Evolutionary conservation across 306 rosid species (phyloP).

Genomic region (Castanospermum australe): DNA sequence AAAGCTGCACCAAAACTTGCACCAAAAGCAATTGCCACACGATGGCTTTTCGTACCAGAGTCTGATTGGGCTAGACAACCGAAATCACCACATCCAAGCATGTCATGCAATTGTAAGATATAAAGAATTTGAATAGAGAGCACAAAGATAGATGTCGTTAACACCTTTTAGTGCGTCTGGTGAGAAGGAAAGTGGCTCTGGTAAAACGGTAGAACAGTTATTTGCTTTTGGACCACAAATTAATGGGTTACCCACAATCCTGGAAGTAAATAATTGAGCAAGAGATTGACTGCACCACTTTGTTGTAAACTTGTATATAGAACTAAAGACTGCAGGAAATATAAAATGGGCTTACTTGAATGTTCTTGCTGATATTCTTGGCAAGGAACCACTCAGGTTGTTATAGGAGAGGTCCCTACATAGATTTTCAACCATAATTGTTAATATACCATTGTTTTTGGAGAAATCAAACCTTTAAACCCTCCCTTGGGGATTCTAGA

Average conservation of each 20-base stretch:
- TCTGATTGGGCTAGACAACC: conserved; percentile 58
- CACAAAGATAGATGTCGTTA: not conserved
- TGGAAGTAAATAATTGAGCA: conserved; percentile 29
- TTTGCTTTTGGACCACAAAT: conserved; percentile 78
- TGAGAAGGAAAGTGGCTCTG: conserved; percentile 91
- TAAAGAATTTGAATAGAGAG: not conserved
- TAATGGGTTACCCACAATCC: conserved; percentile 89
- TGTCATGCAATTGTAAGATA: conserved; percentile 16
- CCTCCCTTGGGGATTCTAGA: not conserved
- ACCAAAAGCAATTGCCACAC: conserved; percentile 73
- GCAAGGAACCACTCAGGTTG: conserved; percentile 88
- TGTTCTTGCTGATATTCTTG: conserved; percentile 87
- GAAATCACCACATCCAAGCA: conserved; percentile 30
- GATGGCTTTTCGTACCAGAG: conserved; percentile 56
- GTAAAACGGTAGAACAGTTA: conserved; percentile 78
- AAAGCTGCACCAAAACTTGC: conserved; percentile 85
- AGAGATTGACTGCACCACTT: not conserved
- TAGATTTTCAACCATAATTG: conserved; percentile 20
- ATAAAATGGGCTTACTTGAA: conserved; percentile 66
- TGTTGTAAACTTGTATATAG: conserved; percentile 1
- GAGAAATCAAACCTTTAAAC: conserved; percentile 13
- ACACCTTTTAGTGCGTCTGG: conserved; percentile 73
- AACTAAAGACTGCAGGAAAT: not conserved
- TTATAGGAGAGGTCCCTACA: conserved; percentile 92
- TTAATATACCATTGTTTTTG: not conserved